Evolutionary conservation across 495 filamentous ascomycete genomes (phyloP).

Genomic region (Thermochaetoides thermophila): DNA sequence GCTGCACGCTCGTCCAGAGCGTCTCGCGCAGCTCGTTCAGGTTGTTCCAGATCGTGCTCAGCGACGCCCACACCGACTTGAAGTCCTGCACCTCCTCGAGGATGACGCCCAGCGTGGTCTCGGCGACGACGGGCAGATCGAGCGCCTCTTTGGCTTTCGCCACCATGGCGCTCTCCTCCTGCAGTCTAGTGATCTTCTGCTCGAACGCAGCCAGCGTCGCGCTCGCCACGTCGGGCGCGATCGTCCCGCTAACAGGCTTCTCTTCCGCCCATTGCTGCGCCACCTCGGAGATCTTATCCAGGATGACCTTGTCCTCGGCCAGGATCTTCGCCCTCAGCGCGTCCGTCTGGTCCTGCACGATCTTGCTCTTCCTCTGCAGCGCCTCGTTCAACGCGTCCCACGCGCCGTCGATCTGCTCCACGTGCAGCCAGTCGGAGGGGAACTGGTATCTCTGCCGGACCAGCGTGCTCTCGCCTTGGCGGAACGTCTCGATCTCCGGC

Average conservation of each 20-base stretch:
- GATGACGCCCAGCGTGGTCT: constrained; percentile 62
- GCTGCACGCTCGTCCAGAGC: constrained; percentile 85
- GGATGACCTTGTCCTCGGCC: constrained; percentile 83
- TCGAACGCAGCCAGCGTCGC: constrained; percentile 69
- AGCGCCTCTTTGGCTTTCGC: constrained; percentile 91
- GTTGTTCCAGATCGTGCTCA: constrained; percentile 94
- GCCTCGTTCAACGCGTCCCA: constrained; percentile 87
- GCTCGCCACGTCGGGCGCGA: constrained; percentile 75
- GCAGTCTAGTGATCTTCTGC: constrained; percentile 60
- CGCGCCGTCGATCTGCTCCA: constrained; percentile 85
- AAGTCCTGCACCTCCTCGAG: constrained; percentile 97
- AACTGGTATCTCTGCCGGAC: constrained; percentile 85
- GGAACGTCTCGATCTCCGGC: constrained; percentile 87
- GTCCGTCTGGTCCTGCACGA: constrained; percentile 90
- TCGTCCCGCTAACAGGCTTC: constrained; percentile 89
- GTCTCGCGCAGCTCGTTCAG: constrained; percentile 83
- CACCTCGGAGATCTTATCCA: constrained; percentile 71
- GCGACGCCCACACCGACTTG: constrained; percentile 89
- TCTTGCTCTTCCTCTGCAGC: constrained; percentile 74
- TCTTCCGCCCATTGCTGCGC: constrained; percentile 81
- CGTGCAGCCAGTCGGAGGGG: constrained; percentile 79
- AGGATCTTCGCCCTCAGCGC: constrained; percentile 88
- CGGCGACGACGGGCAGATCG: constrained; percentile 64
- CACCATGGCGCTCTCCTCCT: constrained; percentile 83
- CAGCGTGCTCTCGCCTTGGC: constrained; percentile 84